phyloP scores from a whole-genome alignment of 176 grass and related monocot species.

The Typha latifolia region DNA sequence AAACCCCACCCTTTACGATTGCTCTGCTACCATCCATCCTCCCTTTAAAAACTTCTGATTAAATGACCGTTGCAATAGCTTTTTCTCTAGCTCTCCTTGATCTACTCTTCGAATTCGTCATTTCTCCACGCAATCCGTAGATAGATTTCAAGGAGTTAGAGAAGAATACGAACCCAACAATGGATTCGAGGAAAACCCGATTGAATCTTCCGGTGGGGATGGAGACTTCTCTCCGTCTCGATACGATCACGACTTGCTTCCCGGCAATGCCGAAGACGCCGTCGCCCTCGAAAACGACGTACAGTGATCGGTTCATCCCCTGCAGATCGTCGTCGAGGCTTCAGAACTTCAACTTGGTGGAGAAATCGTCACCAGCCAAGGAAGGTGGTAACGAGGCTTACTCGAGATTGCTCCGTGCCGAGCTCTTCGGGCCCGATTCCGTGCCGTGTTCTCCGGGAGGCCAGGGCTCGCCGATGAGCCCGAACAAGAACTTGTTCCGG shows the following conservation, averaged over 20 bases:
- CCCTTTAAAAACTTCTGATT: not conserved
- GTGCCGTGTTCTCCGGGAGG: conserved; percentile 7
- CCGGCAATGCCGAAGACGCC: conserved; percentile 59
- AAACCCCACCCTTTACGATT: not conserved
- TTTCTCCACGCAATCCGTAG: not conserved
- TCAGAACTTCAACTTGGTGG: conserved; percentile 68
- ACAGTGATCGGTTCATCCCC: conserved; percentile 93
- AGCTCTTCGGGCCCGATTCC: conserved; percentile 61
- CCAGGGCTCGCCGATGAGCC: conserved; percentile 37
- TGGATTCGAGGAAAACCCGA: conserved; percentile 35
- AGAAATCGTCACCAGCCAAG: conserved; percentile 35
- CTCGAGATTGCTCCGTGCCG: conserved; percentile 63
- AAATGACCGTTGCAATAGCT: conserved; percentile 3
- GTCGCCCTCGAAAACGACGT: conserved; percentile 72
- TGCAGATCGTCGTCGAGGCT: conserved; percentile 91
- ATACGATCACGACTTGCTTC: conserved; percentile 23
- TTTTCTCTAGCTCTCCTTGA: not conserved
- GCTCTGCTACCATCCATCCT: not conserved
- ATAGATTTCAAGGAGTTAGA: not conserved
- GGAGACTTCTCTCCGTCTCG: conserved; percentile 55
- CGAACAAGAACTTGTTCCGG: conserved; percentile 81
- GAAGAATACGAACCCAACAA: conserved; percentile 2
- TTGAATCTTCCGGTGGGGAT: conserved; percentile 79
- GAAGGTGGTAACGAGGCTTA: conserved; percentile 53
- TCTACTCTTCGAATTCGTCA: not conserved